Conservation (phyloP, 139 green algal genomes). For the Chlorella sp. region DNA sequence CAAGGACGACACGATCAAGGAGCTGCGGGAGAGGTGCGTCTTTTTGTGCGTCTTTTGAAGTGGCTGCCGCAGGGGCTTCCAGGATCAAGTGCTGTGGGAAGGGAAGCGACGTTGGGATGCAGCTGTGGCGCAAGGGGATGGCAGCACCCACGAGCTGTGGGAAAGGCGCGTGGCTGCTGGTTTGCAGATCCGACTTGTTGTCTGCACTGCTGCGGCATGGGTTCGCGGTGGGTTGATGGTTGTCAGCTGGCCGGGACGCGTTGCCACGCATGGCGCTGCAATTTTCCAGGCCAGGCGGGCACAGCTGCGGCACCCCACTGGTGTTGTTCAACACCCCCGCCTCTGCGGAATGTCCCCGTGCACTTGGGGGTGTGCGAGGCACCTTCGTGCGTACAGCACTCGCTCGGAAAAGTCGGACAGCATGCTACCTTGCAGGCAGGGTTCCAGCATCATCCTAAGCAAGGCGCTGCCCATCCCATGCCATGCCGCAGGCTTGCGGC, state of each 20-base stretch:
- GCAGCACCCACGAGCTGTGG: conserved; percentile 60
- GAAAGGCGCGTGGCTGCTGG: not conserved
- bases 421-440: conserved; percentile 28
- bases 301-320: no score
- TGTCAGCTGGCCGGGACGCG: no score
- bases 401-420: no score
- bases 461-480: not conserved
- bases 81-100: no score
- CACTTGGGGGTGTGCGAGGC: no score
- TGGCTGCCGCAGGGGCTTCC: not conserved
- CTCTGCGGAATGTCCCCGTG: no score
- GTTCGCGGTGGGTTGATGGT: no score
- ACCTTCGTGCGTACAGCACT: no score
- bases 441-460: not conserved
- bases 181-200: not conserved
- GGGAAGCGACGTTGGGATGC: not conserved
- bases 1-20: conserved; percentile 62
- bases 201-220: no score
- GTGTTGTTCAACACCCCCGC: no score
- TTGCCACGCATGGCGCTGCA: no score
- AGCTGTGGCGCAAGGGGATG: conserved; percentile 18
- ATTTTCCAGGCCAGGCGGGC: no score
- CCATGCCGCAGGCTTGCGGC: not conserved
- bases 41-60: not conserved
- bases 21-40: conserved; percentile 45